A percentile compares a stretch with the other conserved stretches of the same genome.
These are phyloP conservation scores for Cladorrhinum samala DNA, from an alignment of 495 filamentous ascomycete genomes.

Conservation along the genomic window DNA sequence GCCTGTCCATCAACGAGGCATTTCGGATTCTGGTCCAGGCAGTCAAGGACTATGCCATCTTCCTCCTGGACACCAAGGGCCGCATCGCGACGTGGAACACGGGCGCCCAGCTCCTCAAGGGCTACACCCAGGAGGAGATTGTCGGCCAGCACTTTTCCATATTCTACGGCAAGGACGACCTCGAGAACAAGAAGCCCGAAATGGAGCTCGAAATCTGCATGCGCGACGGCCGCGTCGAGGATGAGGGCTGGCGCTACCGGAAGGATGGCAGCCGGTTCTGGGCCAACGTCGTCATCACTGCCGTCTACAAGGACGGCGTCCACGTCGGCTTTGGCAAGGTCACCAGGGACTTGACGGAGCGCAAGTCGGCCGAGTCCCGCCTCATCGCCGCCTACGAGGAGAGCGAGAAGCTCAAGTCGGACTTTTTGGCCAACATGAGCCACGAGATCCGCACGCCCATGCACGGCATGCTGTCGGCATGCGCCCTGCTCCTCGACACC, in stretches of 20 bases:
- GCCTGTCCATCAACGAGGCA: conserved; percentile 44
- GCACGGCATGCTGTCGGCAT: conserved; percentile 48
- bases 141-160: conserved; percentile 57
- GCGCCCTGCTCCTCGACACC: conserved; percentile 40
- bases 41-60: conserved; percentile 63
- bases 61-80: conserved; percentile 56
- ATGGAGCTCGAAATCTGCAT: conserved; percentile 52
- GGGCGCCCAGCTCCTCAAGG: conserved; percentile 55
- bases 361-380: conserved; percentile 50
- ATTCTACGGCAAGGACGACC: conserved; percentile 55
- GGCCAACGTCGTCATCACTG: conserved; percentile 62
- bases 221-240: conserved; percentile 55
- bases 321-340: conserved; percentile 62
- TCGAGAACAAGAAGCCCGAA: conserved; percentile 45
- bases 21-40: conserved; percentile 58
- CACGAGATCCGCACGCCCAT: conserved; percentile 50
- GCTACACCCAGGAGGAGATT: conserved; percentile 51
- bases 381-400: conserved; percentile 60
- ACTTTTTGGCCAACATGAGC: conserved; percentile 60
- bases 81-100: conserved; percentile 57
- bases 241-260: conserved; percentile 61
- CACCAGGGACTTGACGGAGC: conserved; percentile 58
- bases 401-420: conserved; percentile 56
- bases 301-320: conserved; percentile 50
- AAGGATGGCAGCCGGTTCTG: conserved; percentile 59